These are phyloP conservation scores for Fusarium subglutinans DNA, from an alignment of 2,329 filamentous ascomycete genomes.

Conservation along the genomic window DNA sequence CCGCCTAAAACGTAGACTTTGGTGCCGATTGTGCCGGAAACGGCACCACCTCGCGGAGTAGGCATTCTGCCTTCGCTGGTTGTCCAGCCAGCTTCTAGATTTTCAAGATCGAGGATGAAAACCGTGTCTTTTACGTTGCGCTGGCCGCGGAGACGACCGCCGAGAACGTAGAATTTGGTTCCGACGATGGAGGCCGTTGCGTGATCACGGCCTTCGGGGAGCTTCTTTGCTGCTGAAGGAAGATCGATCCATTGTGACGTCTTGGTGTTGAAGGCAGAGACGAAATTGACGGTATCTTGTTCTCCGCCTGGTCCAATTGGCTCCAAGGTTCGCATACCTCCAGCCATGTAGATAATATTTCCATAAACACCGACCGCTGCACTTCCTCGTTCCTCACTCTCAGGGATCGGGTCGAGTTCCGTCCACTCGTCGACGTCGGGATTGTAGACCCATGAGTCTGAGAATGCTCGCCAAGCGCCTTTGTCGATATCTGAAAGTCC, in stretches of 20 bases:
- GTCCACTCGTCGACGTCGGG: slow-evolving; percentile 42
- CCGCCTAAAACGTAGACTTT: slow-evolving; percentile 51
- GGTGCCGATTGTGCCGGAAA: slow-evolving; percentile 41
- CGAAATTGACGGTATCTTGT: slow-evolving; percentile 43
- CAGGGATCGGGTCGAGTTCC: slow-evolving; percentile 39
- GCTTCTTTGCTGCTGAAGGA: slow-evolving; percentile 29
- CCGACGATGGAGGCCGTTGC: slow-evolving; percentile 44
- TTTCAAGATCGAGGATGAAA: slow-evolving; percentile 46
- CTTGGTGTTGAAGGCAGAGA: slow-evolving; percentile 45
- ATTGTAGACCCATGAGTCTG: slow-evolving; percentile 46
- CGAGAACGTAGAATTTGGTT: slow-evolving; percentile 49
- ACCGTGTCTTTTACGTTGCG: slow-evolving; percentile 48
- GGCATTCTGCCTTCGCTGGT: slow-evolving; percentile 47
- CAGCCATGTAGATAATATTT: slow-evolving; percentile 49
- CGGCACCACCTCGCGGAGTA: slow-evolving; percentile 48
- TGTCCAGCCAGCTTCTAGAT: slow-evolving; percentile 42
- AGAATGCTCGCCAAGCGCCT: slow-evolving; percentile 41
- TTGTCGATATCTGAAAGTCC: slow-evolving; percentile 42
- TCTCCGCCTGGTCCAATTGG: not conserved
- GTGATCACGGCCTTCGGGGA: slow-evolving; percentile 51
- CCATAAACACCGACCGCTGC: slow-evolving; percentile 46
- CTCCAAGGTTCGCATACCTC: slow-evolving; percentile 46
- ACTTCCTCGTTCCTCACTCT: slow-evolving; percentile 43
- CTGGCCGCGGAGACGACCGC: slow-evolving; percentile 46
- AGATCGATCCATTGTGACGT: slow-evolving; percentile 42